Evolutionary conservation across 2,329 filamentous ascomycete species (phyloP).

Genomic region (Monosporascus sp.): DNA sequence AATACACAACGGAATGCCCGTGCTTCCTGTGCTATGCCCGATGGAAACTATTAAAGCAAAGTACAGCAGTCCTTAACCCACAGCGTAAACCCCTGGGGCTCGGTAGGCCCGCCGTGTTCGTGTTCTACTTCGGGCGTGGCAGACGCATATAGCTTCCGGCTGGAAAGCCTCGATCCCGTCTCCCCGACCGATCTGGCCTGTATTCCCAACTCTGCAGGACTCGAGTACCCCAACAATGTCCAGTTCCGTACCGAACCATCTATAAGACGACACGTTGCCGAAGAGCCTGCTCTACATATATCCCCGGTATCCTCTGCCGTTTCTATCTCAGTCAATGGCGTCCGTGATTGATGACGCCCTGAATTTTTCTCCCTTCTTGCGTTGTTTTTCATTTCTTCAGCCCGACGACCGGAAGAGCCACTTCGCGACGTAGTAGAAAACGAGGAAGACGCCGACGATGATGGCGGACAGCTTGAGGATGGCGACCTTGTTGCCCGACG

Average conservation of each 20-base stretch:
- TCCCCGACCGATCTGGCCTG: too few relatives aligned
- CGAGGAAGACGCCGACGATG: slow-evolving; percentile 64
- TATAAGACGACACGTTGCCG: too few relatives aligned
- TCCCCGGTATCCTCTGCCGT: background rate
- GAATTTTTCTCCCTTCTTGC: background rate
- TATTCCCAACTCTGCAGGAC: too few relatives aligned
- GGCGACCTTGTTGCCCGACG: slow-evolving; percentile 83
- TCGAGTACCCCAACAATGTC: too few relatives aligned
- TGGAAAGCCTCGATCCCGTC: too few relatives aligned
- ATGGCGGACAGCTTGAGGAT: slow-evolving; percentile 87
- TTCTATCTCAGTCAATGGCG: background rate
- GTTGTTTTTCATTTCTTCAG: background rate
- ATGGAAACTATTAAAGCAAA: background rate
- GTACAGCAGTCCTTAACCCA: background rate
- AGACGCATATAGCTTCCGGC: too few relatives aligned
- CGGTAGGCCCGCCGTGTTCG: too few relatives aligned
- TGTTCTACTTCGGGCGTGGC: background rate
- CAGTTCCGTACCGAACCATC: too few relatives aligned
- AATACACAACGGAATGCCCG: background rate
- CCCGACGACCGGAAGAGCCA: slow-evolving; percentile 50
- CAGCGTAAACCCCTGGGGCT: too few relatives aligned
- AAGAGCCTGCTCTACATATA: too few relatives aligned
- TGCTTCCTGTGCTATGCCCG: background rate
- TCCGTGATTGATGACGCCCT: background rate
- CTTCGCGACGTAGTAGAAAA: slow-evolving; percentile 69